Evolutionary conservation across 257 asterid species (phyloP), one percentile per base, ranked within the genome.

Genomic region (Solanum lycopersicoides): DNA sequence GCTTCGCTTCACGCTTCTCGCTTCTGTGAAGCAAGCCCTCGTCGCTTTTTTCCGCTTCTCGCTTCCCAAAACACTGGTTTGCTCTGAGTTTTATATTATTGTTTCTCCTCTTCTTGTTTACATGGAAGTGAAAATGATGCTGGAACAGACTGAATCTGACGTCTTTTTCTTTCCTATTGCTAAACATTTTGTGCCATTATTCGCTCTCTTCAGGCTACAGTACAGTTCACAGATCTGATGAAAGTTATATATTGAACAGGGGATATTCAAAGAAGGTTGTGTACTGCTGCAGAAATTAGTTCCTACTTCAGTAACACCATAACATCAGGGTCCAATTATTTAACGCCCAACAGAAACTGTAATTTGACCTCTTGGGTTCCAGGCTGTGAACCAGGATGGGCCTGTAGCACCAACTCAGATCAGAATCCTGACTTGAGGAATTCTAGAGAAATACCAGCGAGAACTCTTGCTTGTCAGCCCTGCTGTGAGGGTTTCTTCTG

Each of bases 361-460:
- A 95, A 97, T 91, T 87, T 97, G 88, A 44, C 97, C 47, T 91
- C 98, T 5, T 97, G 99, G 99, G 88, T 92, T 44, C 30, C 95
- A 21, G 99, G 99, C 15, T 97, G 99, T 76, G 99, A 97, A 90
- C 96, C 99, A 3, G 99, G 99, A 37, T 97, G 99, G 99, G 91
- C 98, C 45, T 96, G 99, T 89, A 94, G 94, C 66, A 92, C 89
- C 3, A 92, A 83, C 63, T 82, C 71, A 76, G 91, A 91, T 59
- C 87, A 45, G 41, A 88, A 94, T 41, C 94, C 95, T 20, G 97
- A 95, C 91, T 89, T 94, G 14, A 90, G 93, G 83, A 91, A 96
- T 84, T 82, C 90, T 14, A 88, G 93, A 84, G 93, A 91, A 18
- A 94, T 95, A 28, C 99, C 99, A 3, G 21, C 35, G 1, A 92